Conservation (phyloP, 306 rosid genomes). For the Datisca glomerata region DNA sequence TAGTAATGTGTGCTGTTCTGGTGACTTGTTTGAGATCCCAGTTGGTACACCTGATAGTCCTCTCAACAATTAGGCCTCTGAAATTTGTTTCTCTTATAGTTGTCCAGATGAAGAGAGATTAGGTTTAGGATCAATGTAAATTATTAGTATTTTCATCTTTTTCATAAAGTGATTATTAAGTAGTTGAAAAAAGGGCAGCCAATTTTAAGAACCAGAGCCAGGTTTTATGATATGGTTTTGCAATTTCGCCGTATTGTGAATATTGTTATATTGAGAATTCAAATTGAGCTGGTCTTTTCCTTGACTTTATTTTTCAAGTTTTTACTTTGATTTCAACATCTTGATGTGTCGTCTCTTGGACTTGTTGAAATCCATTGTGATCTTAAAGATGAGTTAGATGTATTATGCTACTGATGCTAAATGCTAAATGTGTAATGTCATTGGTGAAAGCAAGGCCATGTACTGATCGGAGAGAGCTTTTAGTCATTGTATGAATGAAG, state of each 20-base stretch:
- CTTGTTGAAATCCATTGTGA: too few relatives aligned
- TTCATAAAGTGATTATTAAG: constrained; percentile 23
- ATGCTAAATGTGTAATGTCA: too few relatives aligned
- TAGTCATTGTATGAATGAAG: too few relatives aligned
- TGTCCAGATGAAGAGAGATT: constrained; percentile 39
- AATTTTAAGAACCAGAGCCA: constrained; percentile 16
- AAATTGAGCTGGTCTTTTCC: too few relatives aligned
- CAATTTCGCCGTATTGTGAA: constrained; percentile 14
- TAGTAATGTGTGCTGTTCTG: constrained; percentile 31
- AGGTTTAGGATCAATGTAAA: constrained; percentile 66
- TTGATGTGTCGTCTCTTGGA: too few relatives aligned
- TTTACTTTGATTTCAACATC: background rate
- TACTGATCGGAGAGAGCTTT: too few relatives aligned
- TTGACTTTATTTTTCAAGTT: background rate
- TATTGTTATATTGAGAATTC: background rate
- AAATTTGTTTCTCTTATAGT: constrained; percentile 29
- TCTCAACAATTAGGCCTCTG: constrained; percentile 27
- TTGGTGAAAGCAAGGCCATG: too few relatives aligned
- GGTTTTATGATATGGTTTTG: constrained; percentile 6
- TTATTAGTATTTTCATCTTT: constrained; percentile 18
- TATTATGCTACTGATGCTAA: too few relatives aligned
- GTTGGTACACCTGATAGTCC: constrained; percentile 22
- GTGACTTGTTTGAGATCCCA: constrained; percentile 32
- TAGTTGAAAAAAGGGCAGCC: constrained; percentile 37
- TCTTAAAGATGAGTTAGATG: too few relatives aligned